Percentiles rank a stretch among this genome's conserved stretches.
Conservation (phyloP, 2,329 filamentous ascomycete species). For the Stenocarpella maydis region DNA sequence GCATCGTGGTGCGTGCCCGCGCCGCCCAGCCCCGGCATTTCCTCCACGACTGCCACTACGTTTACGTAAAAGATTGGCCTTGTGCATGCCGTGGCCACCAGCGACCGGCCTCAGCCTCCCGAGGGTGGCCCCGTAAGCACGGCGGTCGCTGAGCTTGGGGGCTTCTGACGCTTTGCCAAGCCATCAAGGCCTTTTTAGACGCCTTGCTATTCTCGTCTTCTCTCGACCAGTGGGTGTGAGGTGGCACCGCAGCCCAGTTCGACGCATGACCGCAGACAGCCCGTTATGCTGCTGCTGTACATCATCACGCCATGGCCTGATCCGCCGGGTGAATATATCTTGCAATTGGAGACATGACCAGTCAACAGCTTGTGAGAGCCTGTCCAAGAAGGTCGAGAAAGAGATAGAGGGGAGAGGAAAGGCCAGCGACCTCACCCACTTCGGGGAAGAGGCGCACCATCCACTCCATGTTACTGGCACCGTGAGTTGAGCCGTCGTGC, state of each 20-base stretch:
- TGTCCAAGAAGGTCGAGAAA: background rate
- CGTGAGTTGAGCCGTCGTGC: background rate
- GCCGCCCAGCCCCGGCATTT: slow-evolving; percentile 12
- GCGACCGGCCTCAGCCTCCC: slow-evolving; percentile 14
- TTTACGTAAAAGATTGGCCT: slow-evolving; percentile 25
- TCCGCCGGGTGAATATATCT: slow-evolving; percentile 7
- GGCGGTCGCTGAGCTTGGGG: slow-evolving; percentile 7
- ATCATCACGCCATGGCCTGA: slow-evolving; percentile 7
- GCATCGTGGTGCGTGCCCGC: background rate
- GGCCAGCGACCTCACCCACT: background rate
- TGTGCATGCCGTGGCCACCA: slow-evolving; percentile 16
- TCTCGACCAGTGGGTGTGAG: background rate
- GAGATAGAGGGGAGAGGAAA: no score
- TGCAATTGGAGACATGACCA: slow-evolving; percentile 9
- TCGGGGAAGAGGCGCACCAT: background rate
- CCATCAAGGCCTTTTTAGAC: background rate
- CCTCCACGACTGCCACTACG: background rate
- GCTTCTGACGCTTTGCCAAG: background rate
- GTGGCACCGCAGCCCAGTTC: background rate
- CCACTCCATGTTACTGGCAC: background rate
- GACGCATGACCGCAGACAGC: slow-evolving; percentile 7
- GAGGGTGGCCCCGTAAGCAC: slow-evolving; percentile 20
- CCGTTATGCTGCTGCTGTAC: background rate
- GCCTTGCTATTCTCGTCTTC: background rate
- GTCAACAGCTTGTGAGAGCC: background rate